These are phyloP conservation scores for Zymoseptoria crescenta DNA, from an alignment of 2,329 filamentous ascomycete species.

Conservation along the genomic window DNA sequence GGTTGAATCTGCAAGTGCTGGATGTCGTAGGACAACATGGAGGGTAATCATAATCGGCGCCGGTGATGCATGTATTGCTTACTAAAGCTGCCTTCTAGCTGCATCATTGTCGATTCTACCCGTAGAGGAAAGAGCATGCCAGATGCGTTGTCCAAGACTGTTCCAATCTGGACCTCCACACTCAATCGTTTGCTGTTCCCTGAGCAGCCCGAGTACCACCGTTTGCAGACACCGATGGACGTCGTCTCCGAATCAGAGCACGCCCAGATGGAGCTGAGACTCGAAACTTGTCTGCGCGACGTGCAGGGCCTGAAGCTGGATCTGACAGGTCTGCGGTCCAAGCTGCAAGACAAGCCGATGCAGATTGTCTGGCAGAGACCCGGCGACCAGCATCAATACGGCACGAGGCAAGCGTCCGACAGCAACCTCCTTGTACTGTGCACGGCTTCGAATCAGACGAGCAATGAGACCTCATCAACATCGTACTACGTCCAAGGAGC, in stretches of 20 bases:
- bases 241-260: slow-evolving; percentile 69
- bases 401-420: slow-evolving; percentile 24
- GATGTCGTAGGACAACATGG: slow-evolving; percentile 57
- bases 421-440: slow-evolving; percentile 70
- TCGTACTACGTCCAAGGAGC: slow-evolving; percentile 87
- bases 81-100: slow-evolving; percentile 34
- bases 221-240: slow-evolving; percentile 62
- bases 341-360: slow-evolving; percentile 60
- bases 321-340: slow-evolving; percentile 45
- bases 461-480: slow-evolving; percentile 56
- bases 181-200: slow-evolving; percentile 75
- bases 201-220: slow-evolving; percentile 38
- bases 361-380: slow-evolving; percentile 74
- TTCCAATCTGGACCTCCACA: slow-evolving; percentile 89
- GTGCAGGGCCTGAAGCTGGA: slow-evolving; percentile 55
- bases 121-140: slow-evolving; percentile 91
- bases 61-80: neutral
- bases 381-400: slow-evolving; percentile 44
- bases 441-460: slow-evolving; percentile 71
- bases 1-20: slow-evolving; percentile 77
- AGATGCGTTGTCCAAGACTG: slow-evolving; percentile 85
- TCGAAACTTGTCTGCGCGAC: slow-evolving; percentile 50
- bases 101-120: slow-evolving; percentile 88
- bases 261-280: slow-evolving; percentile 61
- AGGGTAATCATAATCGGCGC: slow-evolving; percentile 47